Evolutionary conservation across 768 basidiomycete genomes (phyloP), one percentile per base, ranked within the genome.

Genomic region (Mycena olivaceomarginata): DNA sequence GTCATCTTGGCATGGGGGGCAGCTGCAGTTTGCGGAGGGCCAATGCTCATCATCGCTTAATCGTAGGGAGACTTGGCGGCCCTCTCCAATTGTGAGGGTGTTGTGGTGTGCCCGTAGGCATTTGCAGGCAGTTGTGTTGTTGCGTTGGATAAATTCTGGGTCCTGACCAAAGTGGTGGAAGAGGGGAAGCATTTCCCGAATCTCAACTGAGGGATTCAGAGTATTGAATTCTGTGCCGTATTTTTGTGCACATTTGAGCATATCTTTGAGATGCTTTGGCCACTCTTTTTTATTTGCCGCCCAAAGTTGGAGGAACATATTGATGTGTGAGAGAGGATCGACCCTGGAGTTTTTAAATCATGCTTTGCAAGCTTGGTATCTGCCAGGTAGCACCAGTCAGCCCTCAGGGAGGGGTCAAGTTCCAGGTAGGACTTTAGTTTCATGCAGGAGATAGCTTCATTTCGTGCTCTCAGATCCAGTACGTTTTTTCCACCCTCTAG

Each of bases 401-500:
- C 31, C 31, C 31, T 31, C 31, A 31, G 31, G 31, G 31, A 1
- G 3, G 31, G 31, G 31, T 31, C 31, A 31, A 31, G 31, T 31
- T 31, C 31, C 1, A 31, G 31, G 70, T 72, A 76, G 5, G 63
- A 56, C 48, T 73, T 69, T 4, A 79, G 45, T 16, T 70, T 67
- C 60, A 76, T 74, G 10, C 70, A 20, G 1, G 68, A n/a, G 13
- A 76, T 62, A 2, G 70, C 74, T 1, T 79, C 78, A 22, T 76
- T 76, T 41, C 66, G 16, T 0, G 75, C 70, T 20, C 60, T 13
- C 0, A 79, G 59, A 43, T 76, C 60, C 11, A 76, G 56, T 31
- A 79, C 31, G 15, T n/a, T 72, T 70, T 45, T 72, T 69, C 9
- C 78, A 66, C 25, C 78, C 75, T n/a, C 10, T n/a, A 12, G 18